Evolutionary conservation across 2,329 filamentous ascomycete genomes (phyloP), one percentile per base, ranked within the genome.

Genomic region (Simplicillium aogashimaense): DNA sequence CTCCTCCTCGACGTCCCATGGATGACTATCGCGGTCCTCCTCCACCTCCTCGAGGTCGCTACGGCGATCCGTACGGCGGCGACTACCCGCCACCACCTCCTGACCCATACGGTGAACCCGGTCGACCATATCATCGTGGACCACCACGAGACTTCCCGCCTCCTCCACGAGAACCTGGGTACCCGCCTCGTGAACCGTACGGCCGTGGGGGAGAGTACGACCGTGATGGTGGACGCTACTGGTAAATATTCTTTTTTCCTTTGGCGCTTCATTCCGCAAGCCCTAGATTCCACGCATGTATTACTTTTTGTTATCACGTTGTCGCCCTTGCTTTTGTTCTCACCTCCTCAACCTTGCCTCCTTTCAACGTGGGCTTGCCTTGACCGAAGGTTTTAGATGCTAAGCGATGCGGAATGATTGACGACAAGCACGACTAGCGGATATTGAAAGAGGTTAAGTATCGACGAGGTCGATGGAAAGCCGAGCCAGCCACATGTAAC

Each of bases 21-120:
- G 83, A 89, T 45, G 88, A 94, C 55, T 92, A 94, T 45, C 66
- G 66, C 51, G 78, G 79, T 40, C 78, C 79, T 47, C 76, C 74
- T 42, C 45, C n/a, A n/a, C n/a, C 43, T 29, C 70, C 73, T 41
- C 71, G 83, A 46, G 71, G 74, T 49, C 69, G 83, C 43, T 85
- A 84, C 54, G 83, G 88, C 43, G 86, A 92, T 52, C 81, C 83
- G 25, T 92, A 90, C 64, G 74, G 78, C 50, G 69, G 80, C 48
- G 76, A 83, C 55, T 74, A 83, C 54, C 74, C 80, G 47, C 76
- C 78, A 48, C 75, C 78, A 37, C 71, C 80, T 40, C 64, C 58
- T 15, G 77, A 81, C 43, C 74, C 76, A 36, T 82, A 82, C 51
- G 66, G 62, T 49, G 75, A 73, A 47, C 72, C 71, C 35, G 20